phyloP scores from a whole-genome alignment of 2,329 filamentous ascomycete species.

The Cytospora piceicola region DNA sequence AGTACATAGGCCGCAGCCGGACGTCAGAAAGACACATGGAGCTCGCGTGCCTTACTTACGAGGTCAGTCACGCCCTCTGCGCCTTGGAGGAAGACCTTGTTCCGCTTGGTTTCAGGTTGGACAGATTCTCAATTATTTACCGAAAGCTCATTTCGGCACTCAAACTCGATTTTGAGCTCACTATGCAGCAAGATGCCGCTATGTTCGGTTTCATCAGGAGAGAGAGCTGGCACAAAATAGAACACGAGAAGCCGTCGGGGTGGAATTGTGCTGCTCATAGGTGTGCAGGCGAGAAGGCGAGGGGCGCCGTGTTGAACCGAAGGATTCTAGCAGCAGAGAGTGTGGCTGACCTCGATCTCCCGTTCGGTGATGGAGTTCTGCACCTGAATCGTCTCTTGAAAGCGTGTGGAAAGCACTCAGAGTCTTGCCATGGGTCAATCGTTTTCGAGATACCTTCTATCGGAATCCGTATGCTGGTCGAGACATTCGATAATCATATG shows the following conservation, averaged over 20 bases:
- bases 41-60: background rate
- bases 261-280: background rate
- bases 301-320: background rate
- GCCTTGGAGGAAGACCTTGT: background rate
- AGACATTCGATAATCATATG: background rate
- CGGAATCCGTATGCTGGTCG: background rate
- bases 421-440: background rate
- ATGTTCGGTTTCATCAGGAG: background rate
- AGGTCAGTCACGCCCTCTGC: background rate
- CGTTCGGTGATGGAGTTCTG: too few relatives aligned
- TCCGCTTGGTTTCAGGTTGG: background rate
- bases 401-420: background rate
- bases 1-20: background rate
- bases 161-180: background rate
- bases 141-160: background rate
- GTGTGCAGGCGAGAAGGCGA: accelerated
- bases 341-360: too few relatives aligned
- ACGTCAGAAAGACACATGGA: background rate
- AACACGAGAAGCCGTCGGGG: background rate
- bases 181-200: background rate
- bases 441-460: background rate
- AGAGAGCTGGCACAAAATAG: too few relatives aligned
- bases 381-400: background rate
- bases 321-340: background rate
- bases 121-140: background rate